Conservation (phyloP, 2,329 filamentous ascomycete species). For the Seiridium cupressi region DNA sequence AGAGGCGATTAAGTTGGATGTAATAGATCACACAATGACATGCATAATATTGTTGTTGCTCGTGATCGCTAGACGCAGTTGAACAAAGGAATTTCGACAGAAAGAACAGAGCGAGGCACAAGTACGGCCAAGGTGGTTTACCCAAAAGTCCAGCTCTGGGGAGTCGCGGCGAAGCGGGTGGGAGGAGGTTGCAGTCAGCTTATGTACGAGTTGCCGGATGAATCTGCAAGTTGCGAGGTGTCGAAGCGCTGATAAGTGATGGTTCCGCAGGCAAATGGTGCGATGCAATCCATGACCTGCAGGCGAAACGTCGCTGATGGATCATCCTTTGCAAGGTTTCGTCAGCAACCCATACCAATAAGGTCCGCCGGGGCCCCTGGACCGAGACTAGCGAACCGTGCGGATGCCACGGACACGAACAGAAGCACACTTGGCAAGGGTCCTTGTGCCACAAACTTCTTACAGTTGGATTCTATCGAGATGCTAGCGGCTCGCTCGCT, state of each 20-base stretch:
- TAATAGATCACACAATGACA: slow-evolving; percentile 2
- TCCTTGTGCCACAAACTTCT: not conserved
- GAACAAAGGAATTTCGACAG: not conserved
- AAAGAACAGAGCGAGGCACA: not conserved
- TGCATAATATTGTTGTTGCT: slow-evolving; percentile 3
- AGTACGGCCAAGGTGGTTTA: not conserved
- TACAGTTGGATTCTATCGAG: not conserved
- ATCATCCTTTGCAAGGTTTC: slow-evolving; percentile 5
- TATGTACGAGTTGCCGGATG: not conserved
- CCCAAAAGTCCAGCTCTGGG: slow-evolving; percentile 11
- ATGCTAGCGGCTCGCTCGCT: not conserved
- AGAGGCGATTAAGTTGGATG: slow-evolving; percentile 2
- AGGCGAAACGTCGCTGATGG: slow-evolving; percentile 3
- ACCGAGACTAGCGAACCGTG: slow-evolving; percentile 7
- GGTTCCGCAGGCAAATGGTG: not conserved
- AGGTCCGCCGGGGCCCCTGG: not conserved
- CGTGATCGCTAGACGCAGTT: not conserved
- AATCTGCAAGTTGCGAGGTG: not conserved
- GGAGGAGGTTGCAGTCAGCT: slow-evolving; percentile 5
- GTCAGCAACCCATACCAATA: not conserved
- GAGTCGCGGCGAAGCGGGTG: not conserved
- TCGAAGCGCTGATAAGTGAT: not conserved
- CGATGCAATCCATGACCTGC: not conserved
- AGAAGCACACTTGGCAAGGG: not conserved
- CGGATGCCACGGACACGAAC: slow-evolving; percentile 5